phyloP scores from a whole-genome alignment of 2,329 filamentous ascomycete species.

The Cryphonectria carpinicola region DNA sequence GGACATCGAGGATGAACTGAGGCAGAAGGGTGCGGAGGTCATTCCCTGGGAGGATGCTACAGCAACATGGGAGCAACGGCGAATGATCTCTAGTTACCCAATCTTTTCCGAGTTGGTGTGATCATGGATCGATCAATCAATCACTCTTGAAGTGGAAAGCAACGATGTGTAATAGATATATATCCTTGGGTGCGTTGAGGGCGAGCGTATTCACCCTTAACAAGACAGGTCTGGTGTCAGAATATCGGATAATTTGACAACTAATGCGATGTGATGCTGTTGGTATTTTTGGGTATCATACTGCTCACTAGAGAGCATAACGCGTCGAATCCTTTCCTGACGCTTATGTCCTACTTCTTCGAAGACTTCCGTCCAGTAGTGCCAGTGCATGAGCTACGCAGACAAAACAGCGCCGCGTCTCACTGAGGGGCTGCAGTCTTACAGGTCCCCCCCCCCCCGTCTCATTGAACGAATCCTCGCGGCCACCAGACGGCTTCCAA shows the following conservation, averaged over 20 bases:
- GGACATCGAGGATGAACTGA: conserved; percentile 35
- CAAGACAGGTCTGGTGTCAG: neutral
- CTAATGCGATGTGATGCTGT: neutral
- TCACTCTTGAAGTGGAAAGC: neutral
- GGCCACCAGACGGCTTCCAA: neutral
- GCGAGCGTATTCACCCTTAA: too few relatives aligned
- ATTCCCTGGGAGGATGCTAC: conserved; percentile 33
- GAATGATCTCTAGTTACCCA: conserved; percentile 25
- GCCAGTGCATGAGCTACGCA: neutral
- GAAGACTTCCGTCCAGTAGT: neutral
- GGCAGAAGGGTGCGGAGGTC: conserved; percentile 31
- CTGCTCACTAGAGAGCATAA: neutral
- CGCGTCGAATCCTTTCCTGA: neutral
- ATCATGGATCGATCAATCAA: neutral
- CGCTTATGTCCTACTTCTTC: neutral
- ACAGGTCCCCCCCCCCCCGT: too few relatives aligned
- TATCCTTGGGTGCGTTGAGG: neutral
- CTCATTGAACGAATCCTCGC: neutral
- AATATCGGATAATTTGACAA: neutral
- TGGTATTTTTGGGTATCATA: neutral
- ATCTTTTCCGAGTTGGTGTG: conserved; percentile 21
- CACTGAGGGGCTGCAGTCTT: neutral
- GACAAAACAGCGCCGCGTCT: neutral
- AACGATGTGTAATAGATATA: neutral
- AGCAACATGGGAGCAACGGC: conserved; percentile 24